Percentiles rank a stretch among this genome's conserved stretches.
Conservation (phyloP, 306 rosid genomes). For the Prunus fruticosa region DNA sequence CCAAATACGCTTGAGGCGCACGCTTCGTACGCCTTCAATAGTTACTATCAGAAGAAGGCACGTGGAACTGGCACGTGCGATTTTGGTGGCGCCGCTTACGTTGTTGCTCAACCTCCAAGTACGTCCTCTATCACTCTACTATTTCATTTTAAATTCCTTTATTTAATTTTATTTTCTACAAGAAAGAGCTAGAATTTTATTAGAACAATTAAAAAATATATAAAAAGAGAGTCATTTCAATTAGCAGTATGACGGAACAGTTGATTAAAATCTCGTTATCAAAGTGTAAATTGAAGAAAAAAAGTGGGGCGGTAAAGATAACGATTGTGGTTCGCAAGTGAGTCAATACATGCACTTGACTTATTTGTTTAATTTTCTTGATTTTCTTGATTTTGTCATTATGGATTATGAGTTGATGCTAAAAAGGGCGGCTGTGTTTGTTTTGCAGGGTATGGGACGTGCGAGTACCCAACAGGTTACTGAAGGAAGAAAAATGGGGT, state of each 20-base stretch:
- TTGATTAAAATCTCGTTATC: too few relatives aligned
- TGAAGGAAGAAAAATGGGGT: constrained; percentile 4
- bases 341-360: too few relatives aligned
- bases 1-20: constrained; percentile 76
- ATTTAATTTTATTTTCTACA: neutral
- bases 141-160: neutral
- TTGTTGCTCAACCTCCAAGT: constrained; percentile 75
- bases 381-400: too few relatives aligned
- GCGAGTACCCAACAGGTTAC: constrained; percentile 57
- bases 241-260: too few relatives aligned
- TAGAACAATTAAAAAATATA: too few relatives aligned
- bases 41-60: constrained; percentile 68
- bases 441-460: constrained; percentile 54
- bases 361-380: too few relatives aligned
- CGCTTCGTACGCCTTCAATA: constrained; percentile 87
- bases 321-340: too few relatives aligned
- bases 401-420: too few relatives aligned
- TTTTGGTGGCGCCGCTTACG: constrained; percentile 70
- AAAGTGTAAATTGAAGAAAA: too few relatives aligned
- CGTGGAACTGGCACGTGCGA: constrained; percentile 67
- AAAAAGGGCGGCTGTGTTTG: neutral
- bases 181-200: too few relatives aligned
- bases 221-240: too few relatives aligned
- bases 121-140: constrained; percentile 10
- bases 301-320: too few relatives aligned